Evolutionary conservation across 345 rosid species (phyloP).

Genomic region (Dipteronia dyeriana): DNA sequence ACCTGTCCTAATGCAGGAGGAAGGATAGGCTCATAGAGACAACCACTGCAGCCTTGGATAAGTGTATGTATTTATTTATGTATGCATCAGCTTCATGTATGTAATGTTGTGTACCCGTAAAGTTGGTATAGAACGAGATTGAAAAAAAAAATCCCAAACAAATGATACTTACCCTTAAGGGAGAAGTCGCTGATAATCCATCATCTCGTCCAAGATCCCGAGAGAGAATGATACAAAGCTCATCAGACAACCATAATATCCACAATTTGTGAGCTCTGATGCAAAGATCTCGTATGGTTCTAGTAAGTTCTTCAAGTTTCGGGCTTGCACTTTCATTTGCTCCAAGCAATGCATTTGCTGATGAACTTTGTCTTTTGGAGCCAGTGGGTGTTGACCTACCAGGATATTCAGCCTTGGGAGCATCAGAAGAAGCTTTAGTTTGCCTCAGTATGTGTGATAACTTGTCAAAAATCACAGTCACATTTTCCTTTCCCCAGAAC

Average conservation of each 20-base stretch:
- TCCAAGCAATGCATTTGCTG: constrained; percentile 83
- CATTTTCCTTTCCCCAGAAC: constrained; percentile 76
- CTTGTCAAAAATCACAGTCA: constrained; percentile 64
- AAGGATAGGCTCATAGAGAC: neutral
- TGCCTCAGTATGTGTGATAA: constrained; percentile 64
- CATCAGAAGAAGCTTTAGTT: constrained; percentile 46
- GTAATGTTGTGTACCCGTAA: neutral
- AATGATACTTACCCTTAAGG: constrained; percentile 65
- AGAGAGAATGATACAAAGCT: constrained; percentile 75
- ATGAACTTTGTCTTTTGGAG: constrained; percentile 69
- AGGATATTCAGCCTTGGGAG: constrained; percentile 48
- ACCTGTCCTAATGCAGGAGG: constrained; percentile 4
- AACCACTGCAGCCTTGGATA: neutral
- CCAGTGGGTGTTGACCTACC: constrained; percentile 50
- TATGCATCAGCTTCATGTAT: neutral
- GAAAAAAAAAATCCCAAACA: neutral
- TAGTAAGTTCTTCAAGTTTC: constrained; percentile 65
- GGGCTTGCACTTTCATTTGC: constrained; percentile 77
- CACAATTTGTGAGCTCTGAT: constrained; percentile 87
- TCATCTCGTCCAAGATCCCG: constrained; percentile 74
- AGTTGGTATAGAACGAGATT: constrained; percentile 7
- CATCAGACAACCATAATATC: constrained; percentile 87
- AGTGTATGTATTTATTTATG: neutral
- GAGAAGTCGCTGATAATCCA: constrained; percentile 70
- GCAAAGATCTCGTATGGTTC: constrained; percentile 64